Percentiles rank a stretch among this genome's conserved stretches.
Conservation (phyloP, 2,329 filamentous ascomycete genomes). For the Mycosphaerelloides madeirae region DNA sequence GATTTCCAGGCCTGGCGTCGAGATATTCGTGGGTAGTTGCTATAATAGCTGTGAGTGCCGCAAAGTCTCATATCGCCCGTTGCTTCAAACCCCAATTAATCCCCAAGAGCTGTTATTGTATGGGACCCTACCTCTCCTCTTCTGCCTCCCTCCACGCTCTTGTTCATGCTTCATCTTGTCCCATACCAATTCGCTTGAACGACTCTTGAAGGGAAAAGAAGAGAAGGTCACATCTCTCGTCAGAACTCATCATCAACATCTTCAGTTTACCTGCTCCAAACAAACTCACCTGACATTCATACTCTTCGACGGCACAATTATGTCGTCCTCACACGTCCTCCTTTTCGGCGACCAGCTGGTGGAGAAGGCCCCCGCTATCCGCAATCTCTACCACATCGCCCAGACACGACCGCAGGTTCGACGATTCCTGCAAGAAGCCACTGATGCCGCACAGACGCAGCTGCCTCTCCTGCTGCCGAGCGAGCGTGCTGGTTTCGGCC, state of each 20-base stretch:
- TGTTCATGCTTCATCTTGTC: no score
- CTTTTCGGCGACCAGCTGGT: neutral
- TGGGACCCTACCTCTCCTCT: conserved; percentile 11
- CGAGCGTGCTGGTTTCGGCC: neutral
- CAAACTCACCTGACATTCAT: no score
- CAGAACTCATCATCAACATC: no score
- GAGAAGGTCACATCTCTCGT: no score
- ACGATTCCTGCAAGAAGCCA: neutral
- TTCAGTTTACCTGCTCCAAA: no score
- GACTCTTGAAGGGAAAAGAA: no score
- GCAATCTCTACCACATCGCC: neutral
- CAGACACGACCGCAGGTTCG: neutral
- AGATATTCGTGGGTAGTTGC: no score
- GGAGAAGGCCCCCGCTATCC: neutral
- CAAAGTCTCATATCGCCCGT: conserved; percentile 16
- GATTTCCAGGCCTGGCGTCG: no score
- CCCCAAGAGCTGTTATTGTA: conserved; percentile 27
- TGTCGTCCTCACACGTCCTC: neutral
- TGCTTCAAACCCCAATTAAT: conserved; percentile 22
- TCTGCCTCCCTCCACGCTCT: no score
- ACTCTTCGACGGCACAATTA: no score
- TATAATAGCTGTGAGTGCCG: conserved; percentile 11
- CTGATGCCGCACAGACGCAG: neutral
- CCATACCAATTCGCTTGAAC: no score
- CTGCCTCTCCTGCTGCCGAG: neutral